Evolutionary conservation across 1,284 basidiomycete species (phyloP).

Genomic region (Pholiota adiposa): DNA sequence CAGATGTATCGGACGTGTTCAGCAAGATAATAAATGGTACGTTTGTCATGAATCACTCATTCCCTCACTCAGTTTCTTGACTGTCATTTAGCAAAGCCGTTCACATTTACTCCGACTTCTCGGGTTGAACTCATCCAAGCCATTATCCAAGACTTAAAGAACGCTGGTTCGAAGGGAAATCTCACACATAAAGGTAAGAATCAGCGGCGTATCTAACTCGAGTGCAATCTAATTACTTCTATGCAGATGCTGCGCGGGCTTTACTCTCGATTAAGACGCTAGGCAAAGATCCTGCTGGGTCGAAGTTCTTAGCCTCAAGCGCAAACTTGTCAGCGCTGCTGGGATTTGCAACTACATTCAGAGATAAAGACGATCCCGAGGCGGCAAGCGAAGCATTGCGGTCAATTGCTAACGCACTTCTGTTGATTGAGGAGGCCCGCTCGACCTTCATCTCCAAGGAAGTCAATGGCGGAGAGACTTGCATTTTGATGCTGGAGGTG

Average conservation of each 20-base stretch:
- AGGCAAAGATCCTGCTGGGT: conserved; percentile 73
- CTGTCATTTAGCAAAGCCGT: conserved; percentile 42
- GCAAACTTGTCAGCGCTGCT: conserved; percentile 59
- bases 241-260: conserved; percentile 61
- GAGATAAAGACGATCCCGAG: conserved; percentile 62
- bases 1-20: conserved; percentile 5
- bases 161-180: conserved; percentile 39
- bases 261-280: conserved; percentile 77
- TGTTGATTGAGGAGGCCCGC: conserved; percentile 68
- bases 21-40: conserved; percentile 8
- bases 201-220: not conserved
- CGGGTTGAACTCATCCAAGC: conserved; percentile 56
- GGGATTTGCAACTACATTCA: conserved; percentile 50
- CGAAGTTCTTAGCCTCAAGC: conserved; percentile 60
- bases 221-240: conserved; percentile 9
- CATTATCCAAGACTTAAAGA: conserved; percentile 64
- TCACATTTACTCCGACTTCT: conserved; percentile 46
- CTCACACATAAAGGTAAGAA: conserved; percentile 55
- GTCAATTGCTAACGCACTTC: conserved; percentile 75
- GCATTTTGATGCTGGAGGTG: conserved; percentile 66
- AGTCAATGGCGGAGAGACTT: conserved; percentile 64
- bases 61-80: conserved; percentile 22
- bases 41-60: not conserved
- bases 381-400: conserved; percentile 72
- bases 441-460: conserved; percentile 56